A percentile compares a stretch with the other conserved stretches of the same genome.
Evolutionary conservation across 1,284 basidiomycete species (phyloP).

Genomic region (Exsudoporus floridanus): DNA sequence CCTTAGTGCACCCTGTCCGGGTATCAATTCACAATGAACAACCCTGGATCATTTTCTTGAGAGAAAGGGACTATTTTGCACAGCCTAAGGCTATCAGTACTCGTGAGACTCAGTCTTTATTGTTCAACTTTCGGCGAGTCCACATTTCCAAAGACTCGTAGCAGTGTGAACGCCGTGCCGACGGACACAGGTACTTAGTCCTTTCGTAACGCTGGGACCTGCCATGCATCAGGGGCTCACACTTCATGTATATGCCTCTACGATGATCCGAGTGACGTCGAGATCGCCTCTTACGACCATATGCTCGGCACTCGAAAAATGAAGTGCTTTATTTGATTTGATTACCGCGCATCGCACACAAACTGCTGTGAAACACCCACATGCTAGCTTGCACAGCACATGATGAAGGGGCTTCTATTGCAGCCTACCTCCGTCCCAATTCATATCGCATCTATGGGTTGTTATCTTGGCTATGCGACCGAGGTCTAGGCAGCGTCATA

Average conservation of each 20-base stretch:
- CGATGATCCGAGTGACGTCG: constrained; percentile 6
- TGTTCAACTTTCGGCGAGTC: background rate
- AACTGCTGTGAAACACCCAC: background rate
- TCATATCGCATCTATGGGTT: background rate
- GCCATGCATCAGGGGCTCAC: background rate
- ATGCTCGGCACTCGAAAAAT: background rate
- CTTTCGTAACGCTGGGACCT: background rate
- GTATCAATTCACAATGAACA: background rate
- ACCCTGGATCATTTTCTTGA: constrained; percentile 1
- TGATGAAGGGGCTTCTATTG: background rate
- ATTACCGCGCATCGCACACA: background rate
- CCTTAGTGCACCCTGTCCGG: no score
- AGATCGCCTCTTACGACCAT: constrained; percentile 1
- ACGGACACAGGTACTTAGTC: background rate
- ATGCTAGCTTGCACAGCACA: background rate
- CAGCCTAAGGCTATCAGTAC: background rate
- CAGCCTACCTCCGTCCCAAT: background rate
- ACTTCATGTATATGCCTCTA: background rate
- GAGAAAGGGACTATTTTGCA: background rate
- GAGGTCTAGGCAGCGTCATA: no score
- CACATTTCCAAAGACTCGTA: background rate
- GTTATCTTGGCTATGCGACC: background rate
- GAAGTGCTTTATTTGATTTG: background rate
- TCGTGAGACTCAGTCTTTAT: background rate
- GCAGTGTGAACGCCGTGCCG: background rate